A percentile compares a stretch with the other conserved stretches of the same genome.
These are phyloP conservation scores for Tylopilus vinaceipallidus DNA, from an alignment of 768 basidiomycete genomes.

Conservation along the genomic window DNA sequence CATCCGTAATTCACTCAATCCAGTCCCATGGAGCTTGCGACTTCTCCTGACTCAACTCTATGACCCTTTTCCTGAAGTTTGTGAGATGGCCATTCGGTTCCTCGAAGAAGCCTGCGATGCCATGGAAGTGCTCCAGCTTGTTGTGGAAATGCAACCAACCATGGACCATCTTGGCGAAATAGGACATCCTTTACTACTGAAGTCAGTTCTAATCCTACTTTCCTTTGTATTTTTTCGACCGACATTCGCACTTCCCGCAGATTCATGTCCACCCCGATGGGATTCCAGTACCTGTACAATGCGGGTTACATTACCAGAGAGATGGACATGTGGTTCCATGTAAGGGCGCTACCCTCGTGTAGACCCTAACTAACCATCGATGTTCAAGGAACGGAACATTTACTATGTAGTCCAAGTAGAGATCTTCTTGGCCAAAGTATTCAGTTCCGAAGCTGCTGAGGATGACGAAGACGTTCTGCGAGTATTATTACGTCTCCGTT, in stretches of 20 bases:
- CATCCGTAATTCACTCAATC: slow-evolving; percentile 58
- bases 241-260: slow-evolving; percentile 41
- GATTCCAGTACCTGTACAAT: slow-evolving; percentile 89
- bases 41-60: slow-evolving; percentile 94
- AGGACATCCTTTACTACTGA: slow-evolving; percentile 82
- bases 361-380: slow-evolving; percentile 6
- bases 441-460: slow-evolving; percentile 50
- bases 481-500: slow-evolving; percentile 14
- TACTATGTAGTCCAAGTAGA: slow-evolving; percentile 94
- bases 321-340: slow-evolving; percentile 96
- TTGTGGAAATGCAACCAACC: slow-evolving; percentile 93
- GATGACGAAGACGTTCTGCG: slow-evolving; percentile 70
- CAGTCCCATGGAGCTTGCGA: slow-evolving; percentile 85
- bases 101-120: slow-evolving; percentile 89
- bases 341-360: slow-evolving; percentile 35
- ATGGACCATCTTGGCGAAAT: slow-evolving; percentile 94
- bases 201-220: slow-evolving; percentile 47
- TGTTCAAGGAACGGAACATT: slow-evolving; percentile 80
- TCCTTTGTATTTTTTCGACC: neutral
- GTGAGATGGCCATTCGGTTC: slow-evolving; percentile 84
- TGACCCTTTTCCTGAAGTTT: slow-evolving; percentile 87
- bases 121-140: slow-evolving; percentile 78
- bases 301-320: slow-evolving; percentile 92
- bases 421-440: slow-evolving; percentile 81
- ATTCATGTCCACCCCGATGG: slow-evolving; percentile 92